phyloP scores from a whole-genome alignment of 1,284 basidiomycete species.

The Malassezia slooffiae region DNA sequence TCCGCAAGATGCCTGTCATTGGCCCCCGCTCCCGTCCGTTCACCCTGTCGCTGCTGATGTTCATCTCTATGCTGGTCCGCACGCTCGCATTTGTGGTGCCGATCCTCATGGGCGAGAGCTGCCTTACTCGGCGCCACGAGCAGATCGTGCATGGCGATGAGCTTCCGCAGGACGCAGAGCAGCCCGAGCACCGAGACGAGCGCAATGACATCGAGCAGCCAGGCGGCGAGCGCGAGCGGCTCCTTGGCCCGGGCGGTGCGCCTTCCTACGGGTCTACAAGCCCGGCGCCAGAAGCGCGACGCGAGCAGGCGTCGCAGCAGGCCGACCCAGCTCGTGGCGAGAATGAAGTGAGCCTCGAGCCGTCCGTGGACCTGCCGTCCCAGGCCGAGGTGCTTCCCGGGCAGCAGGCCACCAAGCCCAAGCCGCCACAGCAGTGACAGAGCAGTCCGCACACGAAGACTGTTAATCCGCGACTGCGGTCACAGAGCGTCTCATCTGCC shows the following conservation, averaged over 20 bases:
- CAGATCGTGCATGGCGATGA: background rate
- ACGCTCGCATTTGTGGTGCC: slow-evolving; percentile 9
- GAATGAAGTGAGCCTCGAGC: background rate
- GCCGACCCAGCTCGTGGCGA: too few relatives aligned
- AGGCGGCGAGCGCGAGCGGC: too few relatives aligned
- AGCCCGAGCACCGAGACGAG: too few relatives aligned
- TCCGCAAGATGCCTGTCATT: slow-evolving; percentile 10
- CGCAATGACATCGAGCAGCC: too few relatives aligned
- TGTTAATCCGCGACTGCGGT: too few relatives aligned
- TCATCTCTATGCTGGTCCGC: slow-evolving; percentile 12
- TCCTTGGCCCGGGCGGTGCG: too few relatives aligned
- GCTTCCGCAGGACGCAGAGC: background rate
- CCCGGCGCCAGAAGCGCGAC: too few relatives aligned
- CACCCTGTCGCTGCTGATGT: slow-evolving; percentile 2
- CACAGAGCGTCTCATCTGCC: too few relatives aligned
- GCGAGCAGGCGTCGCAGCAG: too few relatives aligned
- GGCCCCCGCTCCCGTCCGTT: slow-evolving; percentile 14
- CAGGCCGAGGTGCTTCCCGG: background rate
- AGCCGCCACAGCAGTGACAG: background rate
- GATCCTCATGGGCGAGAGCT: slow-evolving; percentile 2
- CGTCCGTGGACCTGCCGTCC: background rate
- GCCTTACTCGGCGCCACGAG: slow-evolving; percentile 1
- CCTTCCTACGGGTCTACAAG: too few relatives aligned
- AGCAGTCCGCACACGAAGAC: too few relatives aligned
- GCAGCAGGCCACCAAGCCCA: background rate